Evolutionary conservation across 441 rosid species (phyloP).

Genomic region (Macaranga tanarius): DNA sequence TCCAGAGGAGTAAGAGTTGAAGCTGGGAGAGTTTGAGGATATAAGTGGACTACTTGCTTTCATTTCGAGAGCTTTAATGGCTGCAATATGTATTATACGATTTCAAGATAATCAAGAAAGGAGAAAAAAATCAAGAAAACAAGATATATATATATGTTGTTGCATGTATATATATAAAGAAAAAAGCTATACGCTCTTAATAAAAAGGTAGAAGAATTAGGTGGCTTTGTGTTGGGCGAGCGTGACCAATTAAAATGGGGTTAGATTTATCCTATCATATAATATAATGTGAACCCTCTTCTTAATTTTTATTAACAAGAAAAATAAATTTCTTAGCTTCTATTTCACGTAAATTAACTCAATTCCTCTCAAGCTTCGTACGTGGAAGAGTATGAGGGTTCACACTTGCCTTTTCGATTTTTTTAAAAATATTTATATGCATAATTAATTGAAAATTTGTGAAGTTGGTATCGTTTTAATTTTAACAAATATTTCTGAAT

Average conservation of each 20-base stretch:
- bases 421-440: not conserved
- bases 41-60: slow-evolving; percentile 40
- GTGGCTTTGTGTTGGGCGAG: not conserved
- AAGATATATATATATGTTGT: no score
- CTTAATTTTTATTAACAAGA: no score
- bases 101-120: not conserved
- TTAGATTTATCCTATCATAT: no score
- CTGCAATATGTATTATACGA: not conserved
- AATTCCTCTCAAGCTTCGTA: not conserved
- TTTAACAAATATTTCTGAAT: no score
- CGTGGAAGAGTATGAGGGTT: not conserved
- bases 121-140: not conserved
- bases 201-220: not conserved
- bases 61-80: slow-evolving; percentile 30
- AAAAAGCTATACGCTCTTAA: no score
- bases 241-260: not conserved
- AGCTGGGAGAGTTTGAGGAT: slow-evolving; percentile 54
- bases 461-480: no score
- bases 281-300: no score
- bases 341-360: not conserved
- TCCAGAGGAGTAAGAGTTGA: slow-evolving; percentile 51
- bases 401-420: not conserved
- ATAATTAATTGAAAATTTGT: no score
- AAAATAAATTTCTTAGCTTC: not conserved
- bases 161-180: no score